Evolutionary conservation across 495 filamentous ascomycete species (phyloP), one percentile per base, ranked within the genome.

Genomic region (Emericellopsis terricola): DNA sequence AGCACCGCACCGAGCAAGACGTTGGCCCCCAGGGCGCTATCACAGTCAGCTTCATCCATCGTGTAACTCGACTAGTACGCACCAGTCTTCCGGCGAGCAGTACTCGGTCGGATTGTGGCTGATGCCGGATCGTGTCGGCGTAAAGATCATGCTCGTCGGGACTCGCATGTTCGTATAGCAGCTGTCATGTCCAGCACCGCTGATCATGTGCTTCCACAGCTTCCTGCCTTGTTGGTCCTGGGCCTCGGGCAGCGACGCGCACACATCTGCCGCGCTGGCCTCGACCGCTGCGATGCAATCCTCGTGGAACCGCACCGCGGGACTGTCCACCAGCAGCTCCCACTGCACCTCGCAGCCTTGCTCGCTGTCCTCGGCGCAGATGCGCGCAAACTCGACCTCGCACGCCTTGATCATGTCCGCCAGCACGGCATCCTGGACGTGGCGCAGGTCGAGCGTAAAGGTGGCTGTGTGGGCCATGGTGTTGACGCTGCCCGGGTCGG

Each of bases 381-480:
- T 73, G 6, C 41, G 46, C 11, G 59, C 51, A 41, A 80, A 80
- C n/a, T 68, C 68, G 3, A 42, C 39, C 16, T 51, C 58, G 43
- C 76, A 52, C 21, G 59, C 44, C n/a, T 60, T 42, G 43, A 76
- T 69, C n/a, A 81, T 53, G 16, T 52, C 46, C 6, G 60, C 53
- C 3, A 85, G 57, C 4, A 62, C 64, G 14, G 51, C 55, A 40
- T 78, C 71, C 24, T 68, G 49, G 0, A 68, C 69, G 0, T 72
- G 64, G 14, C 81, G 71, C 29, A 86, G 66, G 42, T 89, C 81
- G 10, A 86, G 62, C 8, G 64, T 71, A 47, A 85, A 83, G 26
- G 61, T 62, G 23, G 82, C 79, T 8, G 51, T 45, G 0, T 76
- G 76, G 0, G 80, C 78, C 2, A 85, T 75, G 0, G 81, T 86